Base-by-base conservation (phyloP, 1,284 basidiomycete genomes). In the Fomitopsis palustris region DNA sequence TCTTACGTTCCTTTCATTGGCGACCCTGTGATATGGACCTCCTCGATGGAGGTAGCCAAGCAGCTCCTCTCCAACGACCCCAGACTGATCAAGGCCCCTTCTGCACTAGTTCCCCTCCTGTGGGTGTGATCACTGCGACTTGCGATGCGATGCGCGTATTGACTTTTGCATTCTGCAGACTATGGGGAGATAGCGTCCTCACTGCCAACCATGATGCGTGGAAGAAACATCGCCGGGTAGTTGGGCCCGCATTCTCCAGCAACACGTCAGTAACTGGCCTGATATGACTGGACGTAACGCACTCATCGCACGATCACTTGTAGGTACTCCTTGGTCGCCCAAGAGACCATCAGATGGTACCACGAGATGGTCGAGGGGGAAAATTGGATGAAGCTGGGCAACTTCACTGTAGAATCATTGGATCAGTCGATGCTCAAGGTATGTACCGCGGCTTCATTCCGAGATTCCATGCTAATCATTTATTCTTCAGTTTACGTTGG, bases 181-280 rank as follows among this genome's bases (percentile, higher is more conserved):
- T 51, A 10, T 61, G 56, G 60, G 60, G 60, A 2, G 55, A 57
- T 3, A 61, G 54, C 39, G 43, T 61, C 2, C 31, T 61, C 9
- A 35, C 60, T 10, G 52, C 56, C 14, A 58, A 61, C 37, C 43
- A 53, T n/a, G 60, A 58, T n/a, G 56, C 25, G 4, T 61, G 41
- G 25, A 61, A 58, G 56, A 53, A 53, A 35, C 56, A 57, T 16
- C 52, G 60, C 16, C 56, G 60, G 14, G 51, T 61, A 7, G 52
- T 61, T 2, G 56, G 39, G 19, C 60, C 60, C 31, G 60, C 60
- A 17, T 61, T 61, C 52, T 37, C 42, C 23, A 27, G 45, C 5
- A n/a, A 53, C 29, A 61, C 60, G 60, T 61, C 2, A 1, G 56
- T 55, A 12, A 17, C n/a, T 31, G n/a, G 5, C 9, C 10, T 6